These are phyloP conservation scores for Margaritispora aquatica DNA, from an alignment of 495 filamentous ascomycete genomes.

Conservation along the genomic window DNA sequence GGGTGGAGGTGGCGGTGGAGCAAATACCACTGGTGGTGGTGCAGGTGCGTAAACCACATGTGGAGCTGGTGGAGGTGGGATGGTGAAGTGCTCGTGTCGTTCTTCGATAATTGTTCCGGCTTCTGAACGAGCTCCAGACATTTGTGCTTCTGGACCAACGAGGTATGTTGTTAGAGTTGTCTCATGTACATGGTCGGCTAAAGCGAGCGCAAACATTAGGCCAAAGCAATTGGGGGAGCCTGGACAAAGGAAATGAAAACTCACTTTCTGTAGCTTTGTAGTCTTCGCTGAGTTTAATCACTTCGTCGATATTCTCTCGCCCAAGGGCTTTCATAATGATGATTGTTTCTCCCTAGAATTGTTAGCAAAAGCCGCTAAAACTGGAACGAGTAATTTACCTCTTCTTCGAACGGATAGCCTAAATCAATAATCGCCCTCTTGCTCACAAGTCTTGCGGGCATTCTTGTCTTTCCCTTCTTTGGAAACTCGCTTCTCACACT, in stretches of 20 bases:
- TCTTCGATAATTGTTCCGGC: conserved; percentile 19
- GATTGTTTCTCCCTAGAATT: conserved; percentile 60
- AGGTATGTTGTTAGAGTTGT: conserved; percentile 10
- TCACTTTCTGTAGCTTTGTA: conserved; percentile 43
- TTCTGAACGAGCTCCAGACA: conserved; percentile 15
- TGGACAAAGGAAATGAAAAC: conserved; percentile 17
- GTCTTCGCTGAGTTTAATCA: conserved; percentile 74
- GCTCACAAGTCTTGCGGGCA: conserved; percentile 70
- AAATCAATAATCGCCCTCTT: conserved; percentile 73
- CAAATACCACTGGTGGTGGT: conserved; percentile 16
- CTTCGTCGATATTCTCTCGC: conserved; percentile 83
- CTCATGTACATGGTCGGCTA: neutral
- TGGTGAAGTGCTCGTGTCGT: conserved; percentile 20
- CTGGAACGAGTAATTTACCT: conserved; percentile 44
- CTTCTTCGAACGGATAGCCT: conserved; percentile 81
- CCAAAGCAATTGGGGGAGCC: neutral
- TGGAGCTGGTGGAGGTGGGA: conserved; percentile 18
- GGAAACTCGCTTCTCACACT: conserved; percentile 53
- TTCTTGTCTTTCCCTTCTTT: conserved; percentile 81
- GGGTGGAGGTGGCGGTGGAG: conserved; percentile 21
- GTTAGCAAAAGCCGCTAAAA: conserved; percentile 3
- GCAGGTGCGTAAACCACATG: conserved; percentile 2
- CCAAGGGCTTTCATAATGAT: conserved; percentile 76
- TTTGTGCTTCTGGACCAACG: conserved; percentile 14
- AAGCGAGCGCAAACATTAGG: neutral